Percentiles rank a stretch among this genome's conserved stretches.
phyloP scores from a whole-genome alignment of 140 eudicot genomes.

The Ambrosia hybrid region DNA sequence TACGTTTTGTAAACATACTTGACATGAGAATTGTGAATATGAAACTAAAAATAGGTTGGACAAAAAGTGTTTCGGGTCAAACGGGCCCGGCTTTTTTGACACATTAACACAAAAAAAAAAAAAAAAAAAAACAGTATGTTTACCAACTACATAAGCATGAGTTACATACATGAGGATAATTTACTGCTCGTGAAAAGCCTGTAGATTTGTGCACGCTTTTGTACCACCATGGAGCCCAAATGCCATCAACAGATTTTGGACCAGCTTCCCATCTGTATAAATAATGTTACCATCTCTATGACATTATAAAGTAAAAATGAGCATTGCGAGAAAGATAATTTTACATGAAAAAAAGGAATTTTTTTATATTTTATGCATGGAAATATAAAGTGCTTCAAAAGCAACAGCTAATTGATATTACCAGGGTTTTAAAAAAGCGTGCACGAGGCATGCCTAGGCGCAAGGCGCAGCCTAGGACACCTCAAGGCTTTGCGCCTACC shows the following conservation, averaged over 20 bases:
- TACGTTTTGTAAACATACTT: neutral
- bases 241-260: conserved; percentile 77
- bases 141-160: neutral
- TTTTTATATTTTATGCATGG: neutral
- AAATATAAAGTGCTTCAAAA: neutral
- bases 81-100: neutral
- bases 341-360: neutral
- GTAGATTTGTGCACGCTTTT: conserved; percentile 71
- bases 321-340: neutral
- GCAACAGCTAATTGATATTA: conserved; percentile 5
- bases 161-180: conserved; percentile 67
- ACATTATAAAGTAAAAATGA: neutral
- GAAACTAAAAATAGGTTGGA: neutral
- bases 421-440: too few relatives aligned
- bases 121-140: neutral
- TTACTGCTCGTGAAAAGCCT: conserved; percentile 51
- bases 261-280: conserved; percentile 96
- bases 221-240: conserved; percentile 99
- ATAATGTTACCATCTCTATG: neutral
- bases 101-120: neutral
- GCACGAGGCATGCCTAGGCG: too few relatives aligned
- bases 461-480: too few relatives aligned
- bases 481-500: too few relatives aligned
- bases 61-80: neutral
- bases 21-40: neutral